Base-by-base conservation (phyloP, 768 basidiomycete genomes). In the Neoboletus brunneissimus region DNA sequence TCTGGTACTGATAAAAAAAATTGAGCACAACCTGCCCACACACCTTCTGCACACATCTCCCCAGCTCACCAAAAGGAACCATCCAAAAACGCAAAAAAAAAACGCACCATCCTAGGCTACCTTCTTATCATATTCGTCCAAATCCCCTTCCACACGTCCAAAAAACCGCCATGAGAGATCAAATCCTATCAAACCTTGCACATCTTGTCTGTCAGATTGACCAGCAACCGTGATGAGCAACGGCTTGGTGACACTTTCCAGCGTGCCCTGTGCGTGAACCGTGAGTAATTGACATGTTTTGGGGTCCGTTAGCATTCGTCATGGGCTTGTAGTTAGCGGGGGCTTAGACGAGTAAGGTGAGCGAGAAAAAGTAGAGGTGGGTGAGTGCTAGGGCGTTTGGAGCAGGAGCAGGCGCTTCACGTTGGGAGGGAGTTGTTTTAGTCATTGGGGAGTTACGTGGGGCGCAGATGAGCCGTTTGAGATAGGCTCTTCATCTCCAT, bases 61-160 rank as follows among this genome's bases (percentile, higher is more conserved):
- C 8, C 5, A 27, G 7, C 4, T 27, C 5, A 27, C 27, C 27
- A n/a, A 20, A 20, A 0, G 11, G 27, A 16, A 15, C 4, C n/a
- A 0, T 35, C 12, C 31, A 15, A 22, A 38, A 7, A 32, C 8
- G 13, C 18, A 23, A 3, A 15, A 5, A 3, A 15, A 5, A 5
- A 53, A 38, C 59, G 20, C 44, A 73, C 72, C 61, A 48, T 48
- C 29, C 25, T 58, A 20, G 63, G 59, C 23, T 73, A 63, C n/a
- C n/a, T n/a, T 72, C 79, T 63, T 73, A 73, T 16, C n/a, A 76
- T 69, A 55, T 80, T 81, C 57, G 73, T 75, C 83, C 82, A 84
- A 5, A 66, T 58, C 0, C 81, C 84, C 66, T 81, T 81, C 82
- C 82, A 85, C 5, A 85, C 81, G 63, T 85, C 84, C 31, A 82